Conservation (phyloP, 306 rosid species). For the Spatholobus suberectus region DNA sequence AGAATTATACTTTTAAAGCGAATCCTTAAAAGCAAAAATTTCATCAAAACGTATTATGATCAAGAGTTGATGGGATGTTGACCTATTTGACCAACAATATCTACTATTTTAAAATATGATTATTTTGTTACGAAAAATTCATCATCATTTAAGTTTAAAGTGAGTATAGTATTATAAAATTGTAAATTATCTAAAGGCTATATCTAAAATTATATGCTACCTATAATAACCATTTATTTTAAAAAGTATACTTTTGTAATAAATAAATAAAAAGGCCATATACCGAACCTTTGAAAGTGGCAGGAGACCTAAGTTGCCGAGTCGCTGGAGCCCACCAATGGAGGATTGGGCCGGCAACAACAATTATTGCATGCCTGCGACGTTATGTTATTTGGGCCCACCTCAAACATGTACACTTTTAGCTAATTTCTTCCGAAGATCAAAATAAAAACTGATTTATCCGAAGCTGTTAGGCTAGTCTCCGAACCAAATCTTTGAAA, state of each 20-base stretch:
- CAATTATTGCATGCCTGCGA: slow-evolving; percentile 50
- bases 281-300: not conserved
- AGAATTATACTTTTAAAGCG: too few species aligned
- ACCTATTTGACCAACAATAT: not conserved
- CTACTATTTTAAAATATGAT: not conserved
- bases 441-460: not conserved
- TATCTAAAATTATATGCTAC: not conserved
- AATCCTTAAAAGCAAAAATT: not conserved
- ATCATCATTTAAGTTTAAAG: not conserved
- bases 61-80: not conserved
- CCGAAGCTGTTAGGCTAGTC: slow-evolving; percentile 50
- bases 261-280: not conserved
- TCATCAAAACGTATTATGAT: not conserved
- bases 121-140: too few species aligned
- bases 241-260: not conserved
- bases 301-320: not conserved
- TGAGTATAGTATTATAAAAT: not conserved
- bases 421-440: not conserved
- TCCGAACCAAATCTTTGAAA: slow-evolving; percentile 54
- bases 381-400: slow-evolving; percentile 41
- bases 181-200: not conserved
- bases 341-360: slow-evolving; percentile 54
- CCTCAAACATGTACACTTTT: not conserved
- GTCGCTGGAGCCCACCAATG: not conserved
- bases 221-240: not conserved